Evolutionary conservation across 306 rosid genomes (phyloP).

Genomic region (Vicia faba): DNA sequence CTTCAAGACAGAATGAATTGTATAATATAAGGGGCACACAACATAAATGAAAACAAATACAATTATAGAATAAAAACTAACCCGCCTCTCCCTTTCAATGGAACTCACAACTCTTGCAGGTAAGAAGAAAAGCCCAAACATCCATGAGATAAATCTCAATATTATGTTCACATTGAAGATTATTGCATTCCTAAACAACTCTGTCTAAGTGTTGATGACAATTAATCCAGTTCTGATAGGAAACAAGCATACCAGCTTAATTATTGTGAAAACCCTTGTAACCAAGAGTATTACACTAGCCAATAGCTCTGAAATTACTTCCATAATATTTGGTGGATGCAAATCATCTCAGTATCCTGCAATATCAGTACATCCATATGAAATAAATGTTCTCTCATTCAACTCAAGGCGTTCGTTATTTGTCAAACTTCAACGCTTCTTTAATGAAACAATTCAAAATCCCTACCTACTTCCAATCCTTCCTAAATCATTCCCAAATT

Average conservation of each 20-base stretch:
- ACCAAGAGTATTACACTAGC: constrained; percentile 44
- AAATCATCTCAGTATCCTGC: constrained; percentile 42
- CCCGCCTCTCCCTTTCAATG: constrained; percentile 69
- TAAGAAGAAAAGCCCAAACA: constrained; percentile 54
- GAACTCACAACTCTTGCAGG: constrained; percentile 62
- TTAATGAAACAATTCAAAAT: no score
- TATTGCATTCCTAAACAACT: constrained; percentile 53
- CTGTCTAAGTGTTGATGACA: constrained; percentile 53
- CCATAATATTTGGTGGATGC: constrained; percentile 34
- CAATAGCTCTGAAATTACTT: constrained; percentile 50
- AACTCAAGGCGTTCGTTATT: no score
- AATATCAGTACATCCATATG: constrained; percentile 26
- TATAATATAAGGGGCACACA: constrained; percentile 5
- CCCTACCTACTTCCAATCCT: no score
- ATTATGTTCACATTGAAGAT: constrained; percentile 50
- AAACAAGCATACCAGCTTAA: constrained; percentile 52
- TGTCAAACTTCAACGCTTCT: no score
- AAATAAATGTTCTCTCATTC: no score
- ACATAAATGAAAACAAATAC: constrained; percentile 6
- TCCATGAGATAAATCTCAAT: constrained; percentile 53
- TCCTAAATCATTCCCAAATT: no score
- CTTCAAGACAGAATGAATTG: background rate
- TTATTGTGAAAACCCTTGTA: constrained; percentile 52
- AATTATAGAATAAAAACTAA: constrained; percentile 36
- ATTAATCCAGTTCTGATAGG: constrained; percentile 47